Percentiles rank a stretch among this genome's conserved stretches.
Conservation (phyloP, 2,329 filamentous ascomycete genomes). For the Aspergillus phoenicis region DNA sequence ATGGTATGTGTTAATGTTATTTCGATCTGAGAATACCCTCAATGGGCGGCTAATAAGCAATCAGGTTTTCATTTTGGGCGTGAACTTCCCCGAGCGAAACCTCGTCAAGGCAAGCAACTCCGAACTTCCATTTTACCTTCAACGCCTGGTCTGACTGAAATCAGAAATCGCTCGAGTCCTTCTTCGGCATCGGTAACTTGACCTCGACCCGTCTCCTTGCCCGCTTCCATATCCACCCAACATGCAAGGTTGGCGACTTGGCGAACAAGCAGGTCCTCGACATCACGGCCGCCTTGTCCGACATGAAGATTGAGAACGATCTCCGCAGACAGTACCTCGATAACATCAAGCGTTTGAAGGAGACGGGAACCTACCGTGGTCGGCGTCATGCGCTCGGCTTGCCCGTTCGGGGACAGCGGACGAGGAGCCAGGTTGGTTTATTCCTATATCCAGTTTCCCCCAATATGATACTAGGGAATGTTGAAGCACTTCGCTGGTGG, state of each 20-base stretch:
- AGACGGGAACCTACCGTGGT: conserved; percentile 88
- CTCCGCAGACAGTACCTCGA: conserved; percentile 74
- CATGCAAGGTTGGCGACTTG: conserved; percentile 74
- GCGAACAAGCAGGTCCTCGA: conserved; percentile 75
- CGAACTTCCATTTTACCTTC: conserved; percentile 5
- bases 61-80: conserved; percentile 81
- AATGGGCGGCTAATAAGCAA: conserved; percentile 15
- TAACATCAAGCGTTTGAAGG: conserved; percentile 81
- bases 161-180: conserved; percentile 67
- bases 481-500: not conserved
- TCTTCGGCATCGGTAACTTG: conserved; percentile 80
- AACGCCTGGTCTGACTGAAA: conserved; percentile 2
- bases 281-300: conserved; percentile 80
- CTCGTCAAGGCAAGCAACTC: conserved; percentile 71
- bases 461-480: not conserved
- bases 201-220: conserved; percentile 76
- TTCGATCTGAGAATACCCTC: not conserved
- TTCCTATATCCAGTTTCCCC: not conserved
- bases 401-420: conserved; percentile 88
- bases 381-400: conserved; percentile 89
- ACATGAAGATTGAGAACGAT: conserved; percentile 94
- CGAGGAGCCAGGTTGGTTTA: conserved; percentile 68
- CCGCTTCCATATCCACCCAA: conserved; percentile 84
- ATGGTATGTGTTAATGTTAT: conserved; percentile 30
- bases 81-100: conserved; percentile 81